Evolutionary conservation across 2,329 filamentous ascomycete genomes (phyloP).

Genomic region (Fusarium mexicanum): DNA sequence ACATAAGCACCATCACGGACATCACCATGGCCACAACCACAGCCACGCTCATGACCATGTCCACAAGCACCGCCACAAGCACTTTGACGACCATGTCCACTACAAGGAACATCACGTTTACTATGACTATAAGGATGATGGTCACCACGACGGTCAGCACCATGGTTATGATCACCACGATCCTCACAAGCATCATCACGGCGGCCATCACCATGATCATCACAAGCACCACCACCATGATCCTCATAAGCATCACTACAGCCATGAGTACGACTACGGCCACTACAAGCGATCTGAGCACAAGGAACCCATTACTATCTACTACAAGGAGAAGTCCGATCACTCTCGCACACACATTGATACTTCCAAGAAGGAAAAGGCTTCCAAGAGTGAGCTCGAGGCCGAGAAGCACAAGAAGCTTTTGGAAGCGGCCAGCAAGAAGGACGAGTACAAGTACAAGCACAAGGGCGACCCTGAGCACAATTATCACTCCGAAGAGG

Average conservation of each 20-base stretch:
- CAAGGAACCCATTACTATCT: background rate
- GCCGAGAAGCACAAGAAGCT: background rate
- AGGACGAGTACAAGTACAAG: slow-evolving; percentile 6
- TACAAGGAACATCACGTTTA: background rate
- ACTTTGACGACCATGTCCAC: background rate
- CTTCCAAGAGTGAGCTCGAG: background rate
- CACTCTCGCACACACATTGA: background rate
- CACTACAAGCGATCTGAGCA: background rate
- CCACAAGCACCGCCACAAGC: background rate
- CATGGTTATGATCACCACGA: background rate
- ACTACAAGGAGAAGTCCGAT: background rate
- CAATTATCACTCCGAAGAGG: background rate
- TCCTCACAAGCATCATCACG: background rate
- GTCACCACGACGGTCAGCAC: background rate
- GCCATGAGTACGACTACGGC: background rate
- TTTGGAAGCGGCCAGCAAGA: background rate
- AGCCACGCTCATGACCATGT: background rate
- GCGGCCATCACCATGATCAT: background rate
- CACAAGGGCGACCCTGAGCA: background rate
- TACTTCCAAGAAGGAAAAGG: background rate
- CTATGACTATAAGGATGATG: background rate
- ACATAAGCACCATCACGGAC: background rate
- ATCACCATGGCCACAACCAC: background rate
- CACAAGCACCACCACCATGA: background rate
- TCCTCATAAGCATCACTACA: background rate